Evolutionary conservation across 2,329 filamentous ascomycete species (phyloP).

Genomic region (Colletotrichum liaoningense): DNA sequence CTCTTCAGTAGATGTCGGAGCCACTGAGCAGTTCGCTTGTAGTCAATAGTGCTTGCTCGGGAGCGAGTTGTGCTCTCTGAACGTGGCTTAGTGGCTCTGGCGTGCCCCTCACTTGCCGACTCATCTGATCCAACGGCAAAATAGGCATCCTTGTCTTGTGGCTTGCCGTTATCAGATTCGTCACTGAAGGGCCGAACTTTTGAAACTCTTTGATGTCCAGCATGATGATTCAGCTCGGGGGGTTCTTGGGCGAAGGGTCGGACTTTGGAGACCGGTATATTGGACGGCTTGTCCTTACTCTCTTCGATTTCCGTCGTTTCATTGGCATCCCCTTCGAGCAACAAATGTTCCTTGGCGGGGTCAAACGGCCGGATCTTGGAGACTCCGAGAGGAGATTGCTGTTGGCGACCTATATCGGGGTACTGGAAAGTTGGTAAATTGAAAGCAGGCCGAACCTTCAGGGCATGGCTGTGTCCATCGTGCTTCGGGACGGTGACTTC

Average conservation of each 20-base stretch:
- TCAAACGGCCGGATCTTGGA: conserved; percentile 40
- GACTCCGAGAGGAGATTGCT: conserved; percentile 17
- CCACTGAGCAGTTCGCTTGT: conserved; percentile 48
- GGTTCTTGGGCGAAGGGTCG: conserved; percentile 19
- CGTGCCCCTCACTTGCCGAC: conserved; percentile 13
- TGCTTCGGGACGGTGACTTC: conserved; percentile 33
- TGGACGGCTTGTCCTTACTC: neutral
- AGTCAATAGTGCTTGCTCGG: conserved; percentile 44
- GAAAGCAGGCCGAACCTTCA: conserved; percentile 43
- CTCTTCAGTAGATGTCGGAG: conserved; percentile 45
- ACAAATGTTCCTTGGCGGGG: conserved; percentile 13
- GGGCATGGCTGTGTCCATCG: conserved; percentile 38
- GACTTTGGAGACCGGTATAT: conserved; percentile 25
- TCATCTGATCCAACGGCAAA: conserved; percentile 18
- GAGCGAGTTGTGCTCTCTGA: conserved; percentile 41
- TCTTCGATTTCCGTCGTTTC: neutral
- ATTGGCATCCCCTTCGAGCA: neutral
- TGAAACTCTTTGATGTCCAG: conserved; percentile 21
- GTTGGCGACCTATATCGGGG: conserved; percentile 9
- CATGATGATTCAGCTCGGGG: conserved; percentile 29
- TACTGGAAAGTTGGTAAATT: conserved; percentile 33
- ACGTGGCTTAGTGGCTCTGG: conserved; percentile 1
- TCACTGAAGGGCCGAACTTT: conserved; percentile 26
- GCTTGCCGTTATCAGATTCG: neutral
- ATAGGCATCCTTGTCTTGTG: neutral